Evolutionary conservation across 805 yeast genomes (phyloP).

Genomic region (Wickerhamomyces queroliae): DNA sequence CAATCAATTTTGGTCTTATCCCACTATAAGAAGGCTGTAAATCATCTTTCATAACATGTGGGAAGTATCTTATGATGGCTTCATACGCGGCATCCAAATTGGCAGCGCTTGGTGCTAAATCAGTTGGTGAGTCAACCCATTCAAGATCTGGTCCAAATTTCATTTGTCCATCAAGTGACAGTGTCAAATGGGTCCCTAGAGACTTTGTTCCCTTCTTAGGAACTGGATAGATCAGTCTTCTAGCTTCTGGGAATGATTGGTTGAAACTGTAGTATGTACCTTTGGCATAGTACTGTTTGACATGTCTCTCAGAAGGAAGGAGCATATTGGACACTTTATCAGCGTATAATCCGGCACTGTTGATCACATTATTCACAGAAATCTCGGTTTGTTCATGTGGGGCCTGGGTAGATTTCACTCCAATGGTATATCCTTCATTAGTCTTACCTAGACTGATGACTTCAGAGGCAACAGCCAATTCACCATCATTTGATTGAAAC

Average conservation of each 20-base stretch:
- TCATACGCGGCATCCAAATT: conserved; percentile 50
- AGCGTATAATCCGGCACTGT: conserved; percentile 78
- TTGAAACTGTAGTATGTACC: conserved; percentile 73
- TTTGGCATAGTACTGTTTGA: conserved; percentile 65
- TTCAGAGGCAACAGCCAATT: conserved; percentile 54
- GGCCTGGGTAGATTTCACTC: conserved; percentile 23
- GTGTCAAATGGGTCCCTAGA: conserved; percentile 81
- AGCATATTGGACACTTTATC: conserved; percentile 65
- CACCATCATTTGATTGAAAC: conserved; percentile 57
- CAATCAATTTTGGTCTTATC: conserved; percentile 70
- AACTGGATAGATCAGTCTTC: conserved; percentile 69
- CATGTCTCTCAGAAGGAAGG: conserved; percentile 55
- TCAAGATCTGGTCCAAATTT: conserved; percentile 88
- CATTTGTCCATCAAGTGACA: conserved; percentile 74
- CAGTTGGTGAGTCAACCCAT: conserved; percentile 52
- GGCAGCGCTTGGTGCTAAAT: conserved; percentile 40
- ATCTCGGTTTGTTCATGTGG: conserved; percentile 34
- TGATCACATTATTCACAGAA: conserved; percentile 54
- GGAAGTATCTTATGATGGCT: conserved; percentile 60
- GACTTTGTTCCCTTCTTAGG: conserved; percentile 69
- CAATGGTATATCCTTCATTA: conserved; percentile 23
- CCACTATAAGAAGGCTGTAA: conserved; percentile 72
- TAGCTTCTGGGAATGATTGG: conserved; percentile 40
- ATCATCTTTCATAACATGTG: conserved; percentile 44
- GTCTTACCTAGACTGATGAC: conserved; percentile 35